Evolutionary conservation across 2,329 filamentous ascomycete genomes (phyloP), one percentile per base, ranked within the genome.

Genomic region (Fusarium acutatum): DNA sequence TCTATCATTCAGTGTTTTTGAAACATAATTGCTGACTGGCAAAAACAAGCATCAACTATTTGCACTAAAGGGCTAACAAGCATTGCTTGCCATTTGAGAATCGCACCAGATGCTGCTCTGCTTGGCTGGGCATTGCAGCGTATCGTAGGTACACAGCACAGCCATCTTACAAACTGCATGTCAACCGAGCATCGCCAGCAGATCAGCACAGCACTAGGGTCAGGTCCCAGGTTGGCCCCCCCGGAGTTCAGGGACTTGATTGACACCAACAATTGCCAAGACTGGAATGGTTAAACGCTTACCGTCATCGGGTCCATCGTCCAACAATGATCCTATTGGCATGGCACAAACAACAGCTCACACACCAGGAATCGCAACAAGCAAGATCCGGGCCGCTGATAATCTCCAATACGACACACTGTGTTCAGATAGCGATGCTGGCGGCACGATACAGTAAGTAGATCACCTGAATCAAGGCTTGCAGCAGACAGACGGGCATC

Each of bases 151-250:
- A 67, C 67, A 73, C 67, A 74, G 67, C 71, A 73, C 71, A 72
- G 71, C 71, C 71, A 74, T 70, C 47, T 50, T 53, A 20, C 32
- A 37, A 60, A 52, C 59, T 68, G 67, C 71, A 72, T 74, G 71
- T 73, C 71, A 73, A 71, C 71, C 44, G 67, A 74, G 62, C 71
- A 71, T 71, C 58, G 60, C 71, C 67, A 73, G 65, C 67, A 68
- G 71, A 74, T 72, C 71, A 71, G 41, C 66, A 69, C 50, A 65
- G 60, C 46, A 46, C 62, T 54, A 74, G 62, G 47, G 54, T 57
- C 71, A 74, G 71, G 71, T 69, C 60, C 71, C 66, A 70, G 47
- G 47, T 69, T 70, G 47, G 15, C 12, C 47, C 30, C 46, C 44
- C 54, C 30, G 13, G 67, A 60, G 49, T 68, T 72, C 67, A 65